A percentile compares a stretch with the other conserved stretches of the same genome.
Evolutionary conservation across 2,329 filamentous ascomycete genomes (phyloP).

Genomic region (Neodidymelliopsis sp.): DNA sequence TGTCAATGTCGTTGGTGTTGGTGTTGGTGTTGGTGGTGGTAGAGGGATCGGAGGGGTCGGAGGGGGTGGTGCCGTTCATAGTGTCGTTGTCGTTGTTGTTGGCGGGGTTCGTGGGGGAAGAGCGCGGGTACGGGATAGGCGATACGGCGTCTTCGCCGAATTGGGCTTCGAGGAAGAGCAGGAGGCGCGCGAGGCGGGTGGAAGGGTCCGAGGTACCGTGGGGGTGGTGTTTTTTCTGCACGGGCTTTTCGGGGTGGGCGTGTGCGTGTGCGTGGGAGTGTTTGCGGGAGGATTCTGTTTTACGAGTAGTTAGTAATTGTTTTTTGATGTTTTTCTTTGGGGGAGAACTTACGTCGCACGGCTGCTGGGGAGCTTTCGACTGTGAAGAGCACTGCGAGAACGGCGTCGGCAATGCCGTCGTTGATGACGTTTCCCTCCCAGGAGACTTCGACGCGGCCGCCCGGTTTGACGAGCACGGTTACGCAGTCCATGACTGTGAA

Average conservation of each 20-base stretch:
- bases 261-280: slow-evolving; percentile 37
- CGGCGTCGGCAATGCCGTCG: slow-evolving; percentile 95
- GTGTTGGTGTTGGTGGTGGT: slow-evolving; percentile 6
- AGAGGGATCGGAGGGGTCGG: slow-evolving; percentile 18
- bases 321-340: background rate
- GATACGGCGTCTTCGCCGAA: slow-evolving; percentile 85
- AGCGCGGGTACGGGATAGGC: slow-evolving; percentile 73
- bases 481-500: slow-evolving; percentile 90
- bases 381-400: slow-evolving; percentile 89
- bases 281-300: slow-evolving; percentile 49
- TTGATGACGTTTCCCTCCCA: slow-evolving; percentile 99
- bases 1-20: slow-evolving; percentile 11
- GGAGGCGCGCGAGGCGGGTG: slow-evolving; percentile 82
- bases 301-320: slow-evolving; percentile 18
- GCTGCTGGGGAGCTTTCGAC: slow-evolving; percentile 94
- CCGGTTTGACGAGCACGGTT: slow-evolving; percentile 76
- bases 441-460: slow-evolving; percentile 85
- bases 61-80: slow-evolving; percentile 2
- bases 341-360: slow-evolving; percentile 75
- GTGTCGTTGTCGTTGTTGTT: slow-evolving; percentile 7
- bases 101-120: slow-evolving; percentile 49
- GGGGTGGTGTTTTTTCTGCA: slow-evolving; percentile 63
- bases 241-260: slow-evolving; percentile 16
- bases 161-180: slow-evolving; percentile 96
- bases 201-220: slow-evolving; percentile 75